Conservation (phyloP, 345 rosid genomes). For the Salix exigua region DNA sequence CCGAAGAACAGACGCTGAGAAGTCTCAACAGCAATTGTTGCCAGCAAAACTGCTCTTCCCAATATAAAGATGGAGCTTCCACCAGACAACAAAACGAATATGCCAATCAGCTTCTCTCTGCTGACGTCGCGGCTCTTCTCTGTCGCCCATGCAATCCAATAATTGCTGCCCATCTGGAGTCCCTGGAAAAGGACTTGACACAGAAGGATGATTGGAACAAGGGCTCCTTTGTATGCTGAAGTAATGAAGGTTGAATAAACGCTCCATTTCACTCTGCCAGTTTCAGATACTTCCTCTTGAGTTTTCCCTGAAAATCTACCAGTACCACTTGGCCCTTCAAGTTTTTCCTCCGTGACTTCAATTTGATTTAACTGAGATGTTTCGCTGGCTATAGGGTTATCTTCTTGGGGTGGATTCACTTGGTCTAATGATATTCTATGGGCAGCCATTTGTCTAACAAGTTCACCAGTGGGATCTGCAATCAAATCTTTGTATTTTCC, state of each 20-base stretch:
- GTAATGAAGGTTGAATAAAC: conserved; percentile 56
- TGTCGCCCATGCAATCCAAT: conserved; percentile 75
- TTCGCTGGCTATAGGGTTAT: neutral
- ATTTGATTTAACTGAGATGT: neutral
- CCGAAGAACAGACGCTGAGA: conserved; percentile 53
- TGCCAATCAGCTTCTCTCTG: conserved; percentile 39
- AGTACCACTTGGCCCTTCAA: conserved; percentile 1
- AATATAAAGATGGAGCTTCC: conserved; percentile 64
- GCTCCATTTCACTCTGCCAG: conserved; percentile 61
- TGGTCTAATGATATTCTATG: neutral
- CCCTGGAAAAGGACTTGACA: conserved; percentile 61
- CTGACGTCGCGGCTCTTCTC: conserved; percentile 33
- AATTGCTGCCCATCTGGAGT: conserved; percentile 64
- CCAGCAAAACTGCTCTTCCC: conserved; percentile 58
- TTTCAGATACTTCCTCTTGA: conserved; percentile 41
- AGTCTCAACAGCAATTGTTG: conserved; percentile 57
- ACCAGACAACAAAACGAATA: conserved; percentile 48
- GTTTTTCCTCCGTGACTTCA: neutral
- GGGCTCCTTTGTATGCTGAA: conserved; percentile 46
- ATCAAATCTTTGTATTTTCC: neutral
- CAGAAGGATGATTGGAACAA: conserved; percentile 45
- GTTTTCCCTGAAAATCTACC: conserved; percentile 16
- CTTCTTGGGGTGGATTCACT: neutral
- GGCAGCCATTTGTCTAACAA: neutral
- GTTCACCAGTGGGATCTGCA: neutral